Evolutionary conservation across 257 asterid genomes (phyloP).

Genomic region (Gentiana macrophylla): DNA sequence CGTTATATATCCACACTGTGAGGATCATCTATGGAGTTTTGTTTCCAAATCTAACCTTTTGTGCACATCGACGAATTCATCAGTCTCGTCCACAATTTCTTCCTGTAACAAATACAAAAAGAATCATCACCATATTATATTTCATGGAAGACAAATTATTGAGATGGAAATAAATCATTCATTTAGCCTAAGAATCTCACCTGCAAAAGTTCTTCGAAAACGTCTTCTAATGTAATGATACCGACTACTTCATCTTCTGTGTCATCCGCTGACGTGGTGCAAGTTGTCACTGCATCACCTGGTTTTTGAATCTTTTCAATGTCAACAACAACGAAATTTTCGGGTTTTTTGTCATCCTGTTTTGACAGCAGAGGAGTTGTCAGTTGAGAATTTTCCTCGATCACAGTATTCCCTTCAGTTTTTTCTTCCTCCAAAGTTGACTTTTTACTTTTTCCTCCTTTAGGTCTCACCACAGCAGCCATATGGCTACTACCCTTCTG

Average conservation of each 20-base stretch:
- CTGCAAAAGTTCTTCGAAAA: constrained; percentile 96
- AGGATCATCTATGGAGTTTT: neutral
- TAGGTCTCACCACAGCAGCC: constrained; percentile 83
- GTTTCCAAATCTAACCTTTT: constrained; percentile 58
- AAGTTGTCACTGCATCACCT: constrained; percentile 26
- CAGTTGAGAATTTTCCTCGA: constrained; percentile 24
- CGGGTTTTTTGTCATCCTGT: constrained; percentile 31
- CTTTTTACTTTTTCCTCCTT: constrained; percentile 32
- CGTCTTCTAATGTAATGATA: constrained; percentile 87
- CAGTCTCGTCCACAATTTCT: constrained; percentile 93
- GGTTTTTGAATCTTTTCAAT: constrained; percentile 37
- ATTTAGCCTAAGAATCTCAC: constrained; percentile 16
- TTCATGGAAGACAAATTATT: neutral
- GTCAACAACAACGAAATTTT: constrained; percentile 42
- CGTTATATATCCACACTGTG: too few relatives aligned
- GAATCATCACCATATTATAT: neutral
- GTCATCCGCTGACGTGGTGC: constrained; percentile 36
- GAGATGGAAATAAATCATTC: neutral
- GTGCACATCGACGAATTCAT: constrained; percentile 86
- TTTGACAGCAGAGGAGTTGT: constrained; percentile 37
- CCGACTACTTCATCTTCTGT: constrained; percentile 81
- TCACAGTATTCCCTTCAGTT: constrained; percentile 28
- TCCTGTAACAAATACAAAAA: constrained; percentile 37
- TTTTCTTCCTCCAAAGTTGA: constrained; percentile 31
- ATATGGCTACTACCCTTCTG: constrained; percentile 88